These are phyloP conservation scores for Anthostomella pinea DNA, from an alignment of 2,329 filamentous ascomycete genomes.

Conservation along the genomic window DNA sequence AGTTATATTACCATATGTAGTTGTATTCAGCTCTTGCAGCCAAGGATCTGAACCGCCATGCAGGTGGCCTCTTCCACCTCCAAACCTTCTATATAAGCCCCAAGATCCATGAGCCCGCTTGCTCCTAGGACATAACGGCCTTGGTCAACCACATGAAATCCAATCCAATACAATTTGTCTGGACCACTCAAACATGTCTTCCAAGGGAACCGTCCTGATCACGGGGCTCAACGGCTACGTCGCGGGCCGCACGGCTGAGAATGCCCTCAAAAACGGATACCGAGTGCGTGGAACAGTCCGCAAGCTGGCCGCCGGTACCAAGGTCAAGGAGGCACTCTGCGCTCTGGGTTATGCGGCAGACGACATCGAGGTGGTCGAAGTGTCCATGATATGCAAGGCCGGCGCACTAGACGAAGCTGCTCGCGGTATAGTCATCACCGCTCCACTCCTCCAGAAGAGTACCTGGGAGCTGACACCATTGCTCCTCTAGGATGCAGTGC, in stretches of 20 bases:
- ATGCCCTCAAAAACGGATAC: conserved; percentile 23
- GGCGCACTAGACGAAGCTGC: conserved; percentile 23
- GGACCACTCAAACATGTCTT: not conserved
- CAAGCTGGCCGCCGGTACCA: conserved; percentile 20
- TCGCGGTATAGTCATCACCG: conserved; percentile 16
- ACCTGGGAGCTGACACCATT: conserved; percentile 1
- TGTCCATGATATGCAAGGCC: conserved; percentile 21
- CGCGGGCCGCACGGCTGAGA: conserved; percentile 27
- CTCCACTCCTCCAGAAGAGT: not conserved
- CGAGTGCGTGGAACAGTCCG: conserved; percentile 29
- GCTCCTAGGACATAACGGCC: too few relatives aligned
- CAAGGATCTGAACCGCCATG: too few relatives aligned
- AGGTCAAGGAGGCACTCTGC: conserved; percentile 22
- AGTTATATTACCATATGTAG: too few relatives aligned
- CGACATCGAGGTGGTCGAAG: conserved; percentile 25
- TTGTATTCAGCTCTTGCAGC: too few relatives aligned
- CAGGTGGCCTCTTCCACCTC: too few relatives aligned
- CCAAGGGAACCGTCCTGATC: conserved; percentile 23
- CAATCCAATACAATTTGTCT: not conserved
- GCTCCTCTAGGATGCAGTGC: conserved; percentile 22
- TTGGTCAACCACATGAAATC: not conserved
- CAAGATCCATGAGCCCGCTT: too few relatives aligned
- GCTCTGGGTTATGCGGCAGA: conserved; percentile 18
- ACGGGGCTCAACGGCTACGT: conserved; percentile 31
- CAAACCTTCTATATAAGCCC: too few relatives aligned